phyloP scores from a whole-genome alignment of 441 rosid genomes.

The Erysimum pusillum region DNA sequence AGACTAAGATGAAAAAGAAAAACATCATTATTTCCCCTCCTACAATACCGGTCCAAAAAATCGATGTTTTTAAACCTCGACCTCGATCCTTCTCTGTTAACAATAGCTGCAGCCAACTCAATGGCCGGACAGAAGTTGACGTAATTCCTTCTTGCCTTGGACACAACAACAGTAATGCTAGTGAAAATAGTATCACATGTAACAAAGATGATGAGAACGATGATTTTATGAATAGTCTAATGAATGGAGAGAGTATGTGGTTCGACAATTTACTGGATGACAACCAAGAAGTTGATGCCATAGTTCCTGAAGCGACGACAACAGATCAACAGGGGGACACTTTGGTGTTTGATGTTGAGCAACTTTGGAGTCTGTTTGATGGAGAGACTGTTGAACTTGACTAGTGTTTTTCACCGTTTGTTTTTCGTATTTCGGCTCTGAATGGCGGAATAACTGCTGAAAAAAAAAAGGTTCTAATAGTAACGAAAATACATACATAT shows the following conservation, averaged over 20 bases:
- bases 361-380: slow-evolving; percentile 37
- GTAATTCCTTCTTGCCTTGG: slow-evolving; percentile 22
- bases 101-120: background rate
- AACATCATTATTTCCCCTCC: background rate
- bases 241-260: slow-evolving; percentile 34
- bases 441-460: too few species aligned
- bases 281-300: background rate
- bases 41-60: slow-evolving; percentile 17
- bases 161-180: background rate
- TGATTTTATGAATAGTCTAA: background rate
- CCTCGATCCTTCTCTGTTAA: slow-evolving; percentile 38
- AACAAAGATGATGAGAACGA: slow-evolving; percentile 18
- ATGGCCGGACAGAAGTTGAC: slow-evolving; percentile 2
- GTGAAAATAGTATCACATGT: slow-evolving; percentile 22
- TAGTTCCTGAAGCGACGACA: slow-evolving; percentile 7
- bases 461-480: too few species aligned
- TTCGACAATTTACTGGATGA: slow-evolving; percentile 46
- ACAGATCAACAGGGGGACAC: background rate
- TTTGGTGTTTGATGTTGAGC: slow-evolving; percentile 28
- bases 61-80: slow-evolving; percentile 47
- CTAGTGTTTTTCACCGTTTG: slow-evolving; percentile 13
- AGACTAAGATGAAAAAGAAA: slow-evolving; percentile 9
- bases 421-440: too few species aligned
- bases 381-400: slow-evolving; percentile 32
- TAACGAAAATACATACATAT: too few species aligned